Base-by-base conservation (phyloP, 805 yeast genomes). In the Candida verbasci region DNA sequence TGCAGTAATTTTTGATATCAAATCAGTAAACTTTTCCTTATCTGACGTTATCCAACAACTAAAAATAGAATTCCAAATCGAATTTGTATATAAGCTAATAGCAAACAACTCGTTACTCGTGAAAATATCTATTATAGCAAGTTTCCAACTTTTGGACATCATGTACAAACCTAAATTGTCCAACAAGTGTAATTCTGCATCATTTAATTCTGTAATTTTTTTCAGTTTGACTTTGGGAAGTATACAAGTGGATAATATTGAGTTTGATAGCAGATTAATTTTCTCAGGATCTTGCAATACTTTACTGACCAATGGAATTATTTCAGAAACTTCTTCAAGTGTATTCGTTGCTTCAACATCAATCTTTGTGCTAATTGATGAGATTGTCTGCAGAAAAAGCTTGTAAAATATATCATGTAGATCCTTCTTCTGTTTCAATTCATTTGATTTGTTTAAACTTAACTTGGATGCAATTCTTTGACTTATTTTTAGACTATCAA, bases 1-100 rank as follows among this genome's bases (percentile, higher is more conserved):
- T 2, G 68, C 61, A 1, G 62, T 52, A 8, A 64, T 46, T 39
- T 60, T 45, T 24, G 54, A 24, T 31, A 48, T 39, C 23, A 74
- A 54, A 31, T 74, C 71, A 1, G 52, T 48, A 37, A 83, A 51
- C 31, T 74, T 75, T 3, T 80, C 88, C 26, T 74, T 73, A 39
- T 83, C 93, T 11, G 62, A 70, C 6, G 64, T 58, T 3, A 81
- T 68, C 95, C 96, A 91, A 9, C 65, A 62, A 17, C 53, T 52
- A 5, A 89, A 59, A 1, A 86, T 67, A 0, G 60, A 49, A 38
- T 64, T 62, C 91, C 95, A 84, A 2, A 46, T 33, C 12, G 24
- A 8, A 3, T 59, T 33, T 58, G 56, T 31, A 44, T 34, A 5
- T 47, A 42, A 10, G 4, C 50, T 50, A 23, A 65, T 49, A 2